A percentile compares a stretch with the other conserved stretches of the same genome.
phyloP scores from a whole-genome alignment of 1,284 basidiomycete genomes.

The Ganoderma lucidum region DNA sequence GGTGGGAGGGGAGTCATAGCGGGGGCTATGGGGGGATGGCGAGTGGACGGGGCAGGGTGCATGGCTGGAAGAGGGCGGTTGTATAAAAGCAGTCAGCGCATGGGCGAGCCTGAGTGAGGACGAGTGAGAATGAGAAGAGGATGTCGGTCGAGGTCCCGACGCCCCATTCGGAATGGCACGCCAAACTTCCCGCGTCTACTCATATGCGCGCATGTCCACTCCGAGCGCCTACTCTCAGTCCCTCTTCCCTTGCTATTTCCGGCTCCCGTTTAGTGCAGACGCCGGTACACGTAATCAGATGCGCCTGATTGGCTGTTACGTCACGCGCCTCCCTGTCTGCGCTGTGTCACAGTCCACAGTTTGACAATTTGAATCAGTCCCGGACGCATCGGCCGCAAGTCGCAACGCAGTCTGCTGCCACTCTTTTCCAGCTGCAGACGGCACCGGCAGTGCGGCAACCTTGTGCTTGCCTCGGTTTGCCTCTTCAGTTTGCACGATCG shows the following conservation, averaged over 20 bases:
- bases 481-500: neutral
- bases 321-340: constrained; percentile 24
- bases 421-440: neutral
- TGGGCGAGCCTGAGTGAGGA: constrained; percentile 15
- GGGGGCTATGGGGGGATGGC: constrained; percentile 35
- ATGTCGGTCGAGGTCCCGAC: constrained; percentile 18
- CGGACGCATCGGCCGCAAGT: neutral
- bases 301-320: constrained; percentile 25
- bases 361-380: neutral
- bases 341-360: neutral
- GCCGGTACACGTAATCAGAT: constrained; percentile 25
- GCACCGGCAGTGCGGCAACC: neutral
- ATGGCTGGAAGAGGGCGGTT: constrained; percentile 16
- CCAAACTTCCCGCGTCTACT: neutral
- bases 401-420: neutral
- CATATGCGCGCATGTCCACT: neutral
- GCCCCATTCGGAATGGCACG: constrained; percentile 20
- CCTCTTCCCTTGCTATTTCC: constrained; percentile 14
- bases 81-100: constrained; percentile 1
- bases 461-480: constrained; percentile 4
- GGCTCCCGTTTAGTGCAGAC: neutral
- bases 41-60: constrained; percentile 27
- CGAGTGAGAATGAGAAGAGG: constrained; percentile 19
- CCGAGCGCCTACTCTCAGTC: neutral
- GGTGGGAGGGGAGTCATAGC: constrained; percentile 31